phyloP scores from a whole-genome alignment of 2,329 filamentous ascomycete genomes.

The Fusarium nanum region DNA sequence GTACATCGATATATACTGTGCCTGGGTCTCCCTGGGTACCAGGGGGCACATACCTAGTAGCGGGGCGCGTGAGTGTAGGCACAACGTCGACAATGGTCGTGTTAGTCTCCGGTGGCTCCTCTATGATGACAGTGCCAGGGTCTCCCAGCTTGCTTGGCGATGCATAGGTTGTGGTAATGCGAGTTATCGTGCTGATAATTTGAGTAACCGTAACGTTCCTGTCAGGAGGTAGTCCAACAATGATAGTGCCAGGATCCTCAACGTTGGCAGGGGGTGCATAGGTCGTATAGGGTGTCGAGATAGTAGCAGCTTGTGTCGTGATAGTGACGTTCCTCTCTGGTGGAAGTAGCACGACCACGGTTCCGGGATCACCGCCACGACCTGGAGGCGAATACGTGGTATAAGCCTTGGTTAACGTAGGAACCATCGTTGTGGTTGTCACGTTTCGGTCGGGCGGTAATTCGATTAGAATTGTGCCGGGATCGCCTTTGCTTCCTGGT shows the following conservation, averaged over 20 bases:
- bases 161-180: slow-evolving; percentile 5
- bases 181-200: slow-evolving; percentile 1
- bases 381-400: slow-evolving; percentile 19
- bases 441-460: slow-evolving; percentile 16
- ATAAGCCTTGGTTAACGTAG: slow-evolving; percentile 3
- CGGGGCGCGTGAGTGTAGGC: slow-evolving; percentile 13
- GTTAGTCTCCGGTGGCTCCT: slow-evolving; percentile 20
- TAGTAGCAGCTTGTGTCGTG: not conserved
- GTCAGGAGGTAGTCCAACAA: slow-evolving; percentile 19
- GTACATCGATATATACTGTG: slow-evolving; percentile 22
- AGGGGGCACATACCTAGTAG: slow-evolving; percentile 11
- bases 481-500: slow-evolving; percentile 7
- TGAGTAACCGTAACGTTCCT: slow-evolving; percentile 21
- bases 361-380: slow-evolving; percentile 13
- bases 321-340: slow-evolving; percentile 21
- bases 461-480: slow-evolving; percentile 26
- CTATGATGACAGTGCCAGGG: slow-evolving; percentile 24
- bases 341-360: slow-evolving; percentile 12
- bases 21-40: slow-evolving; percentile 16
- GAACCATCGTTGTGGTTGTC: slow-evolving; percentile 6
- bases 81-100: slow-evolving; percentile 19
- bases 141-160: slow-evolving; percentile 12
- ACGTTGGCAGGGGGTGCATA: slow-evolving; percentile 9
- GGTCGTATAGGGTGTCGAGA: slow-evolving; percentile 10
- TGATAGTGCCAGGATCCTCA: slow-evolving; percentile 22